phyloP scores from a whole-genome alignment of 352 stramenopile genomes.

The Pythium monospermum region DNA sequence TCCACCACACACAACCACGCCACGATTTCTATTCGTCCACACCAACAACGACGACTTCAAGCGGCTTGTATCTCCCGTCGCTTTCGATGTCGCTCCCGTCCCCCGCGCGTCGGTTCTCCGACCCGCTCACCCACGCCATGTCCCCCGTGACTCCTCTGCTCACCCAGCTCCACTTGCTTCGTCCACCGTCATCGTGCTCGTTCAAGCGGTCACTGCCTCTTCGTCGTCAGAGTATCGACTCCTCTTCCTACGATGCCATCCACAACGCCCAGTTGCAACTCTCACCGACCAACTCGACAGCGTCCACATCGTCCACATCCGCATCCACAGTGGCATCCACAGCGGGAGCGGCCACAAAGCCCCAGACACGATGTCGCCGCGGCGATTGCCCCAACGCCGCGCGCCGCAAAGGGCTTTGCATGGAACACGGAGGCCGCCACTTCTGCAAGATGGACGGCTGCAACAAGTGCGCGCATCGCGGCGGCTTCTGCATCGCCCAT shows the following conservation, averaged over 20 bases:
- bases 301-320: slow-evolving; percentile 21
- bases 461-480: slow-evolving; percentile 76
- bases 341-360: not conserved
- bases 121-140: slow-evolving; percentile 4
- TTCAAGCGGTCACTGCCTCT: slow-evolving; percentile 5
- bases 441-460: slow-evolving; percentile 84
- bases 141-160: not conserved
- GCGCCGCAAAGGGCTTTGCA: slow-evolving; percentile 79
- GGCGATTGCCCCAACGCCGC: slow-evolving; percentile 65
- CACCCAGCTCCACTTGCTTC: not conserved
- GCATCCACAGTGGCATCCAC: not conserved
- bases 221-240: slow-evolving; percentile 13
- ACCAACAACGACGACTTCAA: not conserved
- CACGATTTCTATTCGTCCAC: slow-evolving; percentile 5
- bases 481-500: slow-evolving; percentile 79
- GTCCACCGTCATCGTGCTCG: not conserved
- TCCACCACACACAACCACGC: slow-evolving; percentile 3
- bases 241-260: slow-evolving; percentile 2
- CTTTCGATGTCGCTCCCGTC: slow-evolving; percentile 9
- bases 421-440: slow-evolving; percentile 82
- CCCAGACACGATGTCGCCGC: slow-evolving; percentile 45
- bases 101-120: slow-evolving; percentile 15
- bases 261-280: not conserved
- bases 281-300: slow-evolving; percentile 21
- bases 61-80: not conserved